phyloP scores from a whole-genome alignment of 352 stramenopile species.

The Globisporangium perplexum region DNA sequence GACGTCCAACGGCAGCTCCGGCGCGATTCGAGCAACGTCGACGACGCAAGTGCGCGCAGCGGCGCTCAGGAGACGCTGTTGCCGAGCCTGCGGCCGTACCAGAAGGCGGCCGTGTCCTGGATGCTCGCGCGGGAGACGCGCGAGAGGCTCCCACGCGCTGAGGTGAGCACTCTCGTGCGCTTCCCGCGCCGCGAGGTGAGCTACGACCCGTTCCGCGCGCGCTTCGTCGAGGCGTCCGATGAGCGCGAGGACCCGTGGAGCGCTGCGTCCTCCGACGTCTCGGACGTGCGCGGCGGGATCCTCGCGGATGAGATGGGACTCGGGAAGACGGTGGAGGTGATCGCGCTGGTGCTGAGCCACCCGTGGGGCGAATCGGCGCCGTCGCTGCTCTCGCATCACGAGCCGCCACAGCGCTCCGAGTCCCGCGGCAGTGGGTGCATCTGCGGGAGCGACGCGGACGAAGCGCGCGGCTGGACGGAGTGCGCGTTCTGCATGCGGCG shows the following conservation, averaged over 20 bases:
- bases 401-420: neutral
- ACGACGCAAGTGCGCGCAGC: slow-evolving; percentile 3
- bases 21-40: slow-evolving; percentile 23
- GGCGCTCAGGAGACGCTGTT: slow-evolving; percentile 26
- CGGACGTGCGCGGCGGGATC: slow-evolving; percentile 67
- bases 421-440: slow-evolving; percentile 31
- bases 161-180: slow-evolving; percentile 14
- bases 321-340: slow-evolving; percentile 84
- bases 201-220: slow-evolving; percentile 38
- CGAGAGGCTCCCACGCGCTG: neutral
- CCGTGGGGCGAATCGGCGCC: slow-evolving; percentile 9
- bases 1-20: slow-evolving; percentile 28
- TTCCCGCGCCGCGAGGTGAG: slow-evolving; percentile 1
- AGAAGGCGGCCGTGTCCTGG: slow-evolving; percentile 96
- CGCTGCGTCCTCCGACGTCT: neutral
- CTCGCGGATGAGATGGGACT: slow-evolving; percentile 92
- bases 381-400: slow-evolving; percentile 45
- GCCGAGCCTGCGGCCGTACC: slow-evolving; percentile 93
- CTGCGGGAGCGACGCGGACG: slow-evolving; percentile 33
- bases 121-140: slow-evolving; percentile 85
- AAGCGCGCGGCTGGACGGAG: slow-evolving; percentile 36
- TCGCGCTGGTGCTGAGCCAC: slow-evolving; percentile 46
- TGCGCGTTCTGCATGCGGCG: slow-evolving; percentile 47
- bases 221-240: slow-evolving; percentile 11
- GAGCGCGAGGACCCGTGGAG: too few relatives aligned